Evolutionary conservation across 768 basidiomycete species (phyloP), one percentile per base, ranked within the genome.

Genomic region (Lentinula edodes): DNA sequence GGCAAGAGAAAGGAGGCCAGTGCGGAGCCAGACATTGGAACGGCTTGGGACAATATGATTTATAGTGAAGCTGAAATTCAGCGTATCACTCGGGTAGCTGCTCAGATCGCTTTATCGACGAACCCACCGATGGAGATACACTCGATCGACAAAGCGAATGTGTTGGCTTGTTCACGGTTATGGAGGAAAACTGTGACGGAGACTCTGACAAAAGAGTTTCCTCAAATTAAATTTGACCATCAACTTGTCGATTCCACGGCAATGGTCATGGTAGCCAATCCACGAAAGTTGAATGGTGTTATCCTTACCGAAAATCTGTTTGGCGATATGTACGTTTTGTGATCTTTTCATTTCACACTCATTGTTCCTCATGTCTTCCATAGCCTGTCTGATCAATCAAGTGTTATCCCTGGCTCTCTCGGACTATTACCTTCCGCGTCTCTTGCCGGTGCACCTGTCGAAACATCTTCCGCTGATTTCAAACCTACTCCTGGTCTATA

Each of bases 131-230:
- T 96, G 52, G 81, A 86, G 20, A 88, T 99, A 62, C 92, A 93
- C 74, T 96, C 94, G 0, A 81, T 99, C 73, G 97, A 99, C 81
- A 99, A 99, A 76, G 97, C 97, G 58, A 99, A 99, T 75, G 97
- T 99, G 20, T 86, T 99, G 60, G 97, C 97, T 23, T 91, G 86
- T 70, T 96, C 93, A 39, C 80, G 97, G 53, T 78, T 99, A 45
- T 99, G 97, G 97, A 79, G 97, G 61, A 94, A 88, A 73, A 90
- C 93, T 20, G 96, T 97, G 58, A 89, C 85, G 2, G 93, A 97
- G 70, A 87, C 90, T 1, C 74, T 97, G 66, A 75, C 82, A 53
- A 83, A 83, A 36, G 97, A 99, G 73, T 98, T 90, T 74, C 95
- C 96, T 6, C 87, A 93, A 69, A 73, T 98, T 41, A 82, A 83